phyloP scores from a whole-genome alignment of 1,284 basidiomycete species.

The Meripilus lineatus region DNA sequence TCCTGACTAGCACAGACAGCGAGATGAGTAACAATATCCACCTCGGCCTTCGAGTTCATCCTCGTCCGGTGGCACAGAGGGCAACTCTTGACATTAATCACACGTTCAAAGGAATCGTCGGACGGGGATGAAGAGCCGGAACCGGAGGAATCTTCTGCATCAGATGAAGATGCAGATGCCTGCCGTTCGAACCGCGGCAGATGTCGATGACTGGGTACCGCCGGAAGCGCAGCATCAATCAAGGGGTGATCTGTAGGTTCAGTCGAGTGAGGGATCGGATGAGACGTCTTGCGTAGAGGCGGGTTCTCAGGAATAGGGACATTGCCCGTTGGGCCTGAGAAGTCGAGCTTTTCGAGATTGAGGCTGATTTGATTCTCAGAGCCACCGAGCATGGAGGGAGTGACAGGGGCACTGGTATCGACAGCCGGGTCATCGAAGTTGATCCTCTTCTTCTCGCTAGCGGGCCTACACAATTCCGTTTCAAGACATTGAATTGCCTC shows the following conservation, averaged over 20 bases:
- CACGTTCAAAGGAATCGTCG: slow-evolving; percentile 68
- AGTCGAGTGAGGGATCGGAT: slow-evolving; percentile 23
- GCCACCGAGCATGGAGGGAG: slow-evolving; percentile 37
- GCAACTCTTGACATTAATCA: slow-evolving; percentile 94
- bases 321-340: slow-evolving; percentile 49
- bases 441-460: slow-evolving; percentile 63
- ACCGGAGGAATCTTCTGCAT: slow-evolving; percentile 39
- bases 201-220: slow-evolving; percentile 5
- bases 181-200: slow-evolving; percentile 19
- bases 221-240: slow-evolving; percentile 17
- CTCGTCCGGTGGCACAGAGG: slow-evolving; percentile 90
- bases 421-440: slow-evolving; percentile 31
- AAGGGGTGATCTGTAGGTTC: slow-evolving; percentile 45
- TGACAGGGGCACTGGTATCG: slow-evolving; percentile 39
- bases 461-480: slow-evolving; percentile 68
- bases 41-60: slow-evolving; percentile 80
- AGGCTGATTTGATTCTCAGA: slow-evolving; percentile 33
- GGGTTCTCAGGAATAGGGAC: slow-evolving; percentile 17
- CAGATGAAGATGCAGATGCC: slow-evolving; percentile 35
- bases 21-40: slow-evolving; percentile 91
- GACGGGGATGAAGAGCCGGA: slow-evolving; percentile 16
- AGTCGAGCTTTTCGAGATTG: slow-evolving; percentile 56
- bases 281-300: slow-evolving; percentile 12
- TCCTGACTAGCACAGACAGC: slow-evolving; percentile 93
- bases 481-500: slow-evolving; percentile 82